Evolutionary conservation across 192 early-diverging fungal species (phyloP).

Genomic region (Pilaira anomala): DNA sequence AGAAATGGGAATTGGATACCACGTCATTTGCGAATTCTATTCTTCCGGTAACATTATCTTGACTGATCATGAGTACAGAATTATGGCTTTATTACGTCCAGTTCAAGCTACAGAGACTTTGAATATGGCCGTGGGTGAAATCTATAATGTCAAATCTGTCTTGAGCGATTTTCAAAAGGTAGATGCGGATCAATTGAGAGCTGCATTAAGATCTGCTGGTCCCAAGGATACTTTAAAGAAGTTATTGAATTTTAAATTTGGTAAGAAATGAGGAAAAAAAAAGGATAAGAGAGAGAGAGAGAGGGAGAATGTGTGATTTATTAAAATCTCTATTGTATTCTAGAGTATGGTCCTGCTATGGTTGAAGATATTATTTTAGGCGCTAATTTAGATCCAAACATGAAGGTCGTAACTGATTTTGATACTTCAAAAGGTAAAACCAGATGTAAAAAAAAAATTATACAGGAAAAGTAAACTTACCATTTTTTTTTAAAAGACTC

Average conservation of each 20-base stretch:
- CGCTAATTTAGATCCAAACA: conserved; percentile 61
- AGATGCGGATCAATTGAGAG: conserved; percentile 46
- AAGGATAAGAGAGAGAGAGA: too few species aligned
- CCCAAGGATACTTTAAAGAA: conserved; percentile 71
- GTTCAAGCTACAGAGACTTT: conserved; percentile 78
- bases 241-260: conserved; percentile 51
- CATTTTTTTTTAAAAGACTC: conserved; percentile 35
- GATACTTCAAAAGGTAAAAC: conserved; percentile 50
- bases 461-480: neutral
- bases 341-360: conserved; percentile 83
- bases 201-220: conserved; percentile 49
- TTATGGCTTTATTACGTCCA: conserved; percentile 80
- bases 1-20: conserved; percentile 50
- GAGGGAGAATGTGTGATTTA: neutral
- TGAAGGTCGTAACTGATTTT: conserved; percentile 57
- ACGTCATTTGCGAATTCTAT: conserved; percentile 78
- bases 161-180: conserved; percentile 55
- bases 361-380: conserved; percentile 76
- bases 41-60: conserved; percentile 93
- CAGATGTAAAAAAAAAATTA: neutral
- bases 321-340: too few species aligned
- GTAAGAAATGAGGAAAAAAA: conserved; percentile 30
- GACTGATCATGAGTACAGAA: conserved; percentile 83
- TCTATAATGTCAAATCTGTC: conserved; percentile 63
- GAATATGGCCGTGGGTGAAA: conserved; percentile 81